Base-by-base conservation (phyloP, 257 asterid genomes). In the Asclepias syriaca region DNA sequence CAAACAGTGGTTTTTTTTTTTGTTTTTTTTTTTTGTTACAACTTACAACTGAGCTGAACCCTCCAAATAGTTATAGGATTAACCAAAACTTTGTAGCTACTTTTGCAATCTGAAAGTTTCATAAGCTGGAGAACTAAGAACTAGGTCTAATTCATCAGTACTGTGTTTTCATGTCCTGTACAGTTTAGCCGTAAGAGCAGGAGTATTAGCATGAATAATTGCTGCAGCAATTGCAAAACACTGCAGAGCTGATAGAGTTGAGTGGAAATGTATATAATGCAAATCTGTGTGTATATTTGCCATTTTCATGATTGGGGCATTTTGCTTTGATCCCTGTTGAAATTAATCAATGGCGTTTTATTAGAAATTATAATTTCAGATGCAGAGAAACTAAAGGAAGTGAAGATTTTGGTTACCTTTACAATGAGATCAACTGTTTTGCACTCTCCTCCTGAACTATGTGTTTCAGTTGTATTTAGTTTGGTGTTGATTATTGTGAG, bases 151-250 rank as follows among this genome's bases (percentile, higher is more conserved):
- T 61, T 61, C 66, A n/a, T 61, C 5, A 40, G 6, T 32, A 29
- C 46, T 29, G 66, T 67, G 27, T 59, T 77, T 68, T 88, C 88
- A 85, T 66, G 78, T 78, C 81, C 86, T 83, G 77, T 85, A 85
- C 87, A 84, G 73, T 76, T 88, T 82, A 53, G 89, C 74, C 34
- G 82, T 81, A 80, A 86, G 86, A 53, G 69, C 45, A 12, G 89
- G 86, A 70, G 80, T 87, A 14, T 70, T 87, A 49, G 87, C 81
- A 82, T 95, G 99, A 73, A 92, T 80, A 77, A 92, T 78, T 5
- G 99, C 95, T 45, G 85, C 84, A 71, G 97, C 93, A 57, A 95
- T 86, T 7, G 96, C 90, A 4, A 95, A 90, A 0, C 85, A 84
- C 89, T 95, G 99, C 79, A 95, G 79, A 27, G 84, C 79, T 57